Conservation (phyloP, 2,329 filamentous ascomycete genomes). For the Aschersonia sp. region DNA sequence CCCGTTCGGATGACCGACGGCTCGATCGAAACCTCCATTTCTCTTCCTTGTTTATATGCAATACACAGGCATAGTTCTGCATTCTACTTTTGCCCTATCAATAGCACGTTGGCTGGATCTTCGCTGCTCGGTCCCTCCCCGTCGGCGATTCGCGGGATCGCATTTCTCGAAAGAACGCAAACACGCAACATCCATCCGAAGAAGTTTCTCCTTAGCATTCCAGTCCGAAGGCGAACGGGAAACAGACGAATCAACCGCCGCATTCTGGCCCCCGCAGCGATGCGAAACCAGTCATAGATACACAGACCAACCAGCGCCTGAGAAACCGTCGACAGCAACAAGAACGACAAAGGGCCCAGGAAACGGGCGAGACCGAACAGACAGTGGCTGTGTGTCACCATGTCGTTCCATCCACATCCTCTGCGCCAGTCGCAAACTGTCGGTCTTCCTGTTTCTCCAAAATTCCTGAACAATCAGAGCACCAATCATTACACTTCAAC, state of each 20-base stretch:
- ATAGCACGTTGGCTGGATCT: too few species aligned
- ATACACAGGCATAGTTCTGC: too few species aligned
- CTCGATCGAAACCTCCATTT: too few species aligned
- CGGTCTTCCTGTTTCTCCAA: conserved; percentile 16
- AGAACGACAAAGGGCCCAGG: neutral
- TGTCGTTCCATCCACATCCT: conserved; percentile 43
- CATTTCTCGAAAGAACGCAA: too few species aligned
- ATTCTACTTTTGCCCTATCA: too few species aligned
- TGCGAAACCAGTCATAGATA: neutral
- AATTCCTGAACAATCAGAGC: neutral
- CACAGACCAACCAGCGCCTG: neutral
- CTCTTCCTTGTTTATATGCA: too few species aligned
- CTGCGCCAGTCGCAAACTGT: conserved; percentile 41
- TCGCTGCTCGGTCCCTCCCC: too few species aligned
- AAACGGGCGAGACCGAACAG: neutral
- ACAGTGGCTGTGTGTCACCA: conserved; percentile 13
- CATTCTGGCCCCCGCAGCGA: neutral
- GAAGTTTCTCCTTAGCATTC: neutral
- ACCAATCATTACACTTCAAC: neutral
- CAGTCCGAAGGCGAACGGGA: neutral
- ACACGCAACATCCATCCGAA: neutral
- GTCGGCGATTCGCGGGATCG: too few species aligned
- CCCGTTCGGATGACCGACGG: too few species aligned
- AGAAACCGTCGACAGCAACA: neutral
- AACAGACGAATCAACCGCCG: neutral